Conservation (phyloP, 768 basidiomycete genomes). For the Hygrocybe punicea region DNA sequence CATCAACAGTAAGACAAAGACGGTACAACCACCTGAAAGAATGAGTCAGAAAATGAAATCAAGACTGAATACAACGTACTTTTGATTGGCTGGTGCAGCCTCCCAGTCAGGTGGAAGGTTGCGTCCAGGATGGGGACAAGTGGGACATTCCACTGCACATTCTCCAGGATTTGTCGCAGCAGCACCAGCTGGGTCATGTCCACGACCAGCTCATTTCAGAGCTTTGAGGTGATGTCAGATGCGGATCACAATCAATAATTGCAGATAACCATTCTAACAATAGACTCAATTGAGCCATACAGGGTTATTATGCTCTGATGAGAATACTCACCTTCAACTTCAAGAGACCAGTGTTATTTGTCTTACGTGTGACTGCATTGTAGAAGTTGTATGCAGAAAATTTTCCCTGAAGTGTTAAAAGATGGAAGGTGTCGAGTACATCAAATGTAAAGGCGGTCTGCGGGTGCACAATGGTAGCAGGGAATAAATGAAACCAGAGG, state of each 20-base stretch:
- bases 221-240: not conserved
- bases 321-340: not conserved
- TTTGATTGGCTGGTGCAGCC: not conserved
- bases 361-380: not conserved
- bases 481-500: not conserved
- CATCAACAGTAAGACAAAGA: constrained; percentile 25
- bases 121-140: constrained; percentile 23
- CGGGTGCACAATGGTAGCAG: not conserved
- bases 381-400: constrained; percentile 8
- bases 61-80: not conserved
- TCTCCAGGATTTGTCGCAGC: constrained; percentile 12
- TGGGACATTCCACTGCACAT: constrained; percentile 22
- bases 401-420: constrained; percentile 4
- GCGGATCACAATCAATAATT: not conserved
- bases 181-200: constrained; percentile 6
- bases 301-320: not conserved
- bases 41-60: not conserved
- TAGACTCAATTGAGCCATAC: not conserved
- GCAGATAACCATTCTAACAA: not conserved
- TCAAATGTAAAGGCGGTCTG: constrained; percentile 5
- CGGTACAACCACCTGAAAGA: constrained; percentile 28
- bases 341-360: constrained; percentile 1
- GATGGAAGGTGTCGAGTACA: constrained; percentile 6
- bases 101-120: constrained; percentile 18
- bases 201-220: constrained; percentile 23